phyloP scores from a whole-genome alignment of 2,329 filamentous ascomycete species.

The Plectosphaerella sp. region DNA sequence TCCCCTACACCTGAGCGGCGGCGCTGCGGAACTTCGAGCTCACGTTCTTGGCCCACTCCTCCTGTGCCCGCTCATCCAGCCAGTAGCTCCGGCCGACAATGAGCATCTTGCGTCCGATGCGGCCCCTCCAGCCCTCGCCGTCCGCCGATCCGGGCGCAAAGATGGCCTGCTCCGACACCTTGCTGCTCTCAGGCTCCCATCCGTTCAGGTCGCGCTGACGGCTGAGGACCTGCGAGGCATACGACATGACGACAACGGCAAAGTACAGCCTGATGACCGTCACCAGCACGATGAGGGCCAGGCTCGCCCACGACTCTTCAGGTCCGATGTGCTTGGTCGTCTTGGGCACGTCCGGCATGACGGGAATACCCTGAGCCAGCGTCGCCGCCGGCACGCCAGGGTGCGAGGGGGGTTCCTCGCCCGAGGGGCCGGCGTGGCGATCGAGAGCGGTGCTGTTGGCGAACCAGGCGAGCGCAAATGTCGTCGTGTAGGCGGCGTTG shows the following conservation, averaged over 20 bases:
- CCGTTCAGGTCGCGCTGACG: constrained; percentile 10
- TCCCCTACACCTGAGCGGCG: constrained; percentile 1
- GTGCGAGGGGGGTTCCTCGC: constrained; percentile 6
- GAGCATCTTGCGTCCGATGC: constrained; percentile 75
- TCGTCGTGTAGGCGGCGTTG: constrained; percentile 76
- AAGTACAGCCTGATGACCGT: constrained; percentile 80
- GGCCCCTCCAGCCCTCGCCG: constrained; percentile 74
- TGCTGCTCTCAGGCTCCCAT: constrained; percentile 9
- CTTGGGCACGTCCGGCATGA: constrained; percentile 10
- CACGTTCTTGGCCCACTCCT: constrained; percentile 68
- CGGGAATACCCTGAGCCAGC: constrained; percentile 10
- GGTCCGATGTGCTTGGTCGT: constrained; percentile 19
- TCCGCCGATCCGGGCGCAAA: constrained; percentile 68
- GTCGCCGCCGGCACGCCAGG: constrained; percentile 7
- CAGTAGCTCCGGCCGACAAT: constrained; percentile 72
- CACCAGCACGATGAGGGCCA: constrained; percentile 69
- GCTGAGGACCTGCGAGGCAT: constrained; percentile 71
- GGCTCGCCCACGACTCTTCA: constrained; percentile 67
- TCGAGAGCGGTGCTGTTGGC: constrained; percentile 49
- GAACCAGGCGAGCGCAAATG: constrained; percentile 85
- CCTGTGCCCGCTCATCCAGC: constrained; percentile 64
- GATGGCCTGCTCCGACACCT: constrained; percentile 47
- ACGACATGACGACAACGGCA: constrained; percentile 76
- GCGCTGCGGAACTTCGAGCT: constrained; percentile 19
- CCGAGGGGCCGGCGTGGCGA: constrained; percentile 13